phyloP scores from a whole-genome alignment of 768 basidiomycete species.

The Fomitopsis pulvina region DNA sequence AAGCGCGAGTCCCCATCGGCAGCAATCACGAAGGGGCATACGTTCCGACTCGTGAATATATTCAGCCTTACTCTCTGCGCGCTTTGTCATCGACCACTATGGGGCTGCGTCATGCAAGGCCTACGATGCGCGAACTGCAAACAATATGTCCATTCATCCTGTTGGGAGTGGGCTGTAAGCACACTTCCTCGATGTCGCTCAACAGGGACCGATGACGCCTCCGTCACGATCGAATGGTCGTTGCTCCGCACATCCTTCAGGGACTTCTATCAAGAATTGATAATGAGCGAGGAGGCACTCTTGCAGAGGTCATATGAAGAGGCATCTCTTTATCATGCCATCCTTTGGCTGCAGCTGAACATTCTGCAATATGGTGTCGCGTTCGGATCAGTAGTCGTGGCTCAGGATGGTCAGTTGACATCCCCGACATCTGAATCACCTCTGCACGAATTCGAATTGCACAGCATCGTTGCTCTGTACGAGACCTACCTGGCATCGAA shows the following conservation, averaged over 20 bases:
- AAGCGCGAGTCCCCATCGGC: constrained; percentile 20
- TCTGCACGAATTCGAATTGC: constrained; percentile 55
- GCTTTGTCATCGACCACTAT: constrained; percentile 61
- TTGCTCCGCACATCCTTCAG: constrained; percentile 52
- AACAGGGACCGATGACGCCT: constrained; percentile 32
- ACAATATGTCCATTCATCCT: constrained; percentile 52
- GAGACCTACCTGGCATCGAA: constrained; percentile 42
- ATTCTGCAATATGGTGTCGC: constrained; percentile 61
- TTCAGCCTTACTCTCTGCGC: constrained; percentile 73
- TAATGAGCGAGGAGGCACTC: constrained; percentile 40
- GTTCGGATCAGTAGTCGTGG: constrained; percentile 56
- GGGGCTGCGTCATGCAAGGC: constrained; percentile 63
- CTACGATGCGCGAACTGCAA: constrained; percentile 57
- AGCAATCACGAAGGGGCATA: constrained; percentile 34
- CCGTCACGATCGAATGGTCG: constrained; percentile 46
- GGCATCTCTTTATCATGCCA: constrained; percentile 48
- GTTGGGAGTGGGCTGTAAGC: constrained; percentile 26
- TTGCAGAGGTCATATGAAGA: constrained; percentile 57
- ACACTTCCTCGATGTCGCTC: constrained; percentile 34
- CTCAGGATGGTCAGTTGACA: constrained; percentile 18
- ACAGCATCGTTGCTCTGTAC: constrained; percentile 43
- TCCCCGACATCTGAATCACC: constrained; percentile 23
- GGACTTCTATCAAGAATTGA: constrained; percentile 40
- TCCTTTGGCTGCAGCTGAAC: constrained; percentile 63
- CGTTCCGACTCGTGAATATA: constrained; percentile 52